Evolutionary conservation across 2,329 filamentous ascomycete genomes (phyloP).

Genomic region (Teratosphaeria epicoccoides): DNA sequence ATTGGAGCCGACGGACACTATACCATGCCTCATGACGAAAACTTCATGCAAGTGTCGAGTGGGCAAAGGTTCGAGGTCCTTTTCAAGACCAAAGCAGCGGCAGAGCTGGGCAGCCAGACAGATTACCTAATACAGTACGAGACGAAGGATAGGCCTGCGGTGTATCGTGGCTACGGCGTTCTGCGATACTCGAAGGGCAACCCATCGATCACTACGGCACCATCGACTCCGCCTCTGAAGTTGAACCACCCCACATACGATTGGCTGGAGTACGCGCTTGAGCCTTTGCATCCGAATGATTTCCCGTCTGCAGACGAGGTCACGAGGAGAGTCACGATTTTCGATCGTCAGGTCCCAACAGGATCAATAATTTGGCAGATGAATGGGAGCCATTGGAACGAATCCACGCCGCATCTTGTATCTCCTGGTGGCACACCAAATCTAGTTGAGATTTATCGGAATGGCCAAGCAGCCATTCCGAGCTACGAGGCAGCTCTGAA

Average conservation of each 20-base stretch:
- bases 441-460: conserved; percentile 43
- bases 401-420: conserved; percentile 2
- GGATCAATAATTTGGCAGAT: conserved; percentile 4
- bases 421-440: conserved; percentile 32
- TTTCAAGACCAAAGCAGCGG: conserved; percentile 41
- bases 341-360: conserved; percentile 11
- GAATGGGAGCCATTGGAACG: conserved; percentile 8
- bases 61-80: conserved; percentile 54
- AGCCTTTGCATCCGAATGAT: conserved; percentile 23
- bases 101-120: conserved; percentile 33
- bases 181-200: conserved; percentile 32
- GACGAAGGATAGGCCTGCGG: conserved; percentile 39
- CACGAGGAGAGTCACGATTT: conserved; percentile 22
- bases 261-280: conserved; percentile 31
- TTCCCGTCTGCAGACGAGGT: conserved; percentile 25
- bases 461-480: conserved; percentile 38
- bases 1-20: conserved; percentile 50
- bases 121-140: conserved; percentile 39
- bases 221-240: conserved; percentile 16
- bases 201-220: conserved; percentile 11
- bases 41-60: conserved; percentile 44
- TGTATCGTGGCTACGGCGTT: conserved; percentile 40
- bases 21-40: conserved; percentile 37
- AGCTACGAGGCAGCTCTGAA: conserved; percentile 41
- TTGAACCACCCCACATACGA: conserved; percentile 26